These are phyloP conservation scores for Sophora flavescens DNA, from an alignment of 306 rosid species.

Conservation along the genomic window DNA sequence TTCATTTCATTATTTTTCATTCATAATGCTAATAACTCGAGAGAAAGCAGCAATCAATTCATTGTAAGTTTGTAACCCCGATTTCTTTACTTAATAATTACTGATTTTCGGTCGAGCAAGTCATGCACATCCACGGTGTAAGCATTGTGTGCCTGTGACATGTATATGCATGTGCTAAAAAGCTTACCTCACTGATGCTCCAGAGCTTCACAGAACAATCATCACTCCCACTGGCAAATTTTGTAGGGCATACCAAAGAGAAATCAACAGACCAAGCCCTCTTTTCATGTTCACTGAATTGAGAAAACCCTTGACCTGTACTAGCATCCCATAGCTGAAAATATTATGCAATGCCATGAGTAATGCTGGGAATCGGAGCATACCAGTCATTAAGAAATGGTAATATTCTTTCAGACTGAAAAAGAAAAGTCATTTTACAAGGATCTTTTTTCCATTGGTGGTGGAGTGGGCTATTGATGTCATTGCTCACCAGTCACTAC, in stretches of 20 bases:
- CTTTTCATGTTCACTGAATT: slow-evolving; percentile 65
- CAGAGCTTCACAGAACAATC: slow-evolving; percentile 83
- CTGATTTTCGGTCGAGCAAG: slow-evolving; percentile 1
- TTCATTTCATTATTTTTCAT: background rate
- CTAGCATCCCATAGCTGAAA: slow-evolving; percentile 88
- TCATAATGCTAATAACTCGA: background rate
- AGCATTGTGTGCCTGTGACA: background rate
- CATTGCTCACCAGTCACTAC: slow-evolving; percentile 2
- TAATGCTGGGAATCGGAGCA: slow-evolving; percentile 24
- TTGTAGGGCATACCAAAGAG: slow-evolving; percentile 72
- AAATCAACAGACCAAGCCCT: slow-evolving; percentile 93
- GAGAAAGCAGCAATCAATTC: slow-evolving; percentile 15
- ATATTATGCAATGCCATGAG: slow-evolving; percentile 39
- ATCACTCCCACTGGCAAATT: slow-evolving; percentile 86
- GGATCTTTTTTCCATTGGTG: background rate
- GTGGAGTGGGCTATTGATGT: slow-evolving; percentile 15
- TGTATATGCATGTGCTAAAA: background rate
- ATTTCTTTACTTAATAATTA: background rate
- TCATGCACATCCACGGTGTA: background rate
- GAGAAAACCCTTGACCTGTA: slow-evolving; percentile 72
- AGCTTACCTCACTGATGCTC: slow-evolving; percentile 77
- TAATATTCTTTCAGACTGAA: background rate
- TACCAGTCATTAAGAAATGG: background rate
- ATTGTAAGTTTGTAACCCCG: background rate
- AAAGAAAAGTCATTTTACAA: background rate